A percentile compares a stretch with the other conserved stretches of the same genome.
Evolutionary conservation across 768 basidiomycete species (phyloP).

Genomic region (Serendipita sp.): DNA sequence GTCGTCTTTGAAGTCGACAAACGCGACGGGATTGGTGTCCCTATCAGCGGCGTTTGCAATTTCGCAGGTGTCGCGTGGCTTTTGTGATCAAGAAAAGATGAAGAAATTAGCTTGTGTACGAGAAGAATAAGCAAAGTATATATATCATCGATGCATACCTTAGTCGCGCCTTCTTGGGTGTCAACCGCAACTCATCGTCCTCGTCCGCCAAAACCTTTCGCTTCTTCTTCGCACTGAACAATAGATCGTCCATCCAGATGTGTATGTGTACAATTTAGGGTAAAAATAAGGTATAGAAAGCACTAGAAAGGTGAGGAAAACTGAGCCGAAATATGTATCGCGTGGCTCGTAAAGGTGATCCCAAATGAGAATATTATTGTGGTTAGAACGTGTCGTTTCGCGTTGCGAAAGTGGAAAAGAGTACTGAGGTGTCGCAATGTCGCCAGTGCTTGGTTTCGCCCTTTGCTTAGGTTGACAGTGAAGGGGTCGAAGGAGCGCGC

Average conservation of each 20-base stretch:
- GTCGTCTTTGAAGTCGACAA: not conserved
- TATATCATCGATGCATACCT: slow-evolving; percentile 1
- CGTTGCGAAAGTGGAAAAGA: too few species aligned
- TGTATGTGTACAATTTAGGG: not conserved
- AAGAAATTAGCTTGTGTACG: not conserved
- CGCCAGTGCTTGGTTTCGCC: too few species aligned
- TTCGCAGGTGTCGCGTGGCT: slow-evolving; percentile 10
- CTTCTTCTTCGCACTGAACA: slow-evolving; percentile 5
- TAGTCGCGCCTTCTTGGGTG: slow-evolving; percentile 14
- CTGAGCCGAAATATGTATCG: too few species aligned
- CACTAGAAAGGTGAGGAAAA: too few species aligned
- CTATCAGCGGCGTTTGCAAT: not conserved
- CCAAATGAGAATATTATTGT: too few species aligned
- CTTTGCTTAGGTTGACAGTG: too few species aligned
- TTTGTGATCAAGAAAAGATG: not conserved
- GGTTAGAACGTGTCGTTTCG: too few species aligned
- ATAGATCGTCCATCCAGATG: not conserved
- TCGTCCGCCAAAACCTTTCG: slow-evolving; percentile 10
- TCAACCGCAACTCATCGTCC: slow-evolving; percentile 11
- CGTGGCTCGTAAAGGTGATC: too few species aligned
- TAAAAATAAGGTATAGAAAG: not conserved
- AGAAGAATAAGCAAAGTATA: not conserved
- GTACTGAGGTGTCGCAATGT: too few species aligned
- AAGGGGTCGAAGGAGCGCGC: too few species aligned
- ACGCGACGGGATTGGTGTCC: not conserved